Evolutionary conservation across 2,329 filamentous ascomycete species (phyloP).

Genomic region (Fusarium tjaetaba): DNA sequence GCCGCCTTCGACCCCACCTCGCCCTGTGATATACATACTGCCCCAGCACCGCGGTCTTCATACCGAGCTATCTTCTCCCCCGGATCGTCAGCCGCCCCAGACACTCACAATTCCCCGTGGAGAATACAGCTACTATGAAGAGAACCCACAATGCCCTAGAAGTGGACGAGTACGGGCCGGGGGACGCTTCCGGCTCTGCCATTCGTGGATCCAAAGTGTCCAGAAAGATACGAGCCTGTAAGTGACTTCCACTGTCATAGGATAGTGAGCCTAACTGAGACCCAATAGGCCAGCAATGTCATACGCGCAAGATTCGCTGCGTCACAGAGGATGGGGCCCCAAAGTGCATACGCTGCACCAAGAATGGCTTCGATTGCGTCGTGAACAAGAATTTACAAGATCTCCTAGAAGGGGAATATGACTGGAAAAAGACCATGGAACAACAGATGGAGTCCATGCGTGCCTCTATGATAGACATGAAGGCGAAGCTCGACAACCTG

Average conservation of each 20-base stretch:
- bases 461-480: neutral
- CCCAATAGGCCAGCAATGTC: neutral
- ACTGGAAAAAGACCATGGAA: neutral
- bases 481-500: accelerated
- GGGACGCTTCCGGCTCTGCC: neutral
- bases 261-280: neutral
- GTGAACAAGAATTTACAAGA: neutral
- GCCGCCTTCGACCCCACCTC: accelerated
- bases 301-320: neutral
- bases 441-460: neutral
- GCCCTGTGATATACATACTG: neutral
- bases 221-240: neutral
- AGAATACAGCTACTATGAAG: neutral
- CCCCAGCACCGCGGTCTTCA: neutral
- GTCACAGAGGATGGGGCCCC: neutral
- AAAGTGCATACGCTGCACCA: neutral
- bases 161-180: neutral
- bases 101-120: neutral
- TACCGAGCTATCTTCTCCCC: neutral
- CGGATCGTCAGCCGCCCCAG: neutral
- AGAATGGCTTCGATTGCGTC: neutral
- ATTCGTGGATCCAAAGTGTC: neutral
- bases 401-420: neutral
- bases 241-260: too few relatives aligned
- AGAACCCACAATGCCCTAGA: neutral